Conservation (phyloP, 139 green algal species). For the Deuterostichococcus epilithicus region DNA sequence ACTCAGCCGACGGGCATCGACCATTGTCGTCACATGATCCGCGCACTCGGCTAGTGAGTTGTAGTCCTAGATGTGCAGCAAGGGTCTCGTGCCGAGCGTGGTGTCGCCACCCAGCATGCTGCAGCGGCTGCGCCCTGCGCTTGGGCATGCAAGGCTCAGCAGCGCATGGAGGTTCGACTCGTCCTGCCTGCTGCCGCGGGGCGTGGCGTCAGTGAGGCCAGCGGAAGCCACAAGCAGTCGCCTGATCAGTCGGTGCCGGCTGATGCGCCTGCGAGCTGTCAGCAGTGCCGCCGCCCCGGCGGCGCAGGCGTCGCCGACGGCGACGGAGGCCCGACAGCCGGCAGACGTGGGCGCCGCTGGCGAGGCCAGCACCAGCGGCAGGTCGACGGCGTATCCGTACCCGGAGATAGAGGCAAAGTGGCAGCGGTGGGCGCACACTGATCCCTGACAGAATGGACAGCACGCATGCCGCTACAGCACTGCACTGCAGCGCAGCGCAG, state of each 20-base stretch:
- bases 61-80: not conserved
- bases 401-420: slow-evolving; percentile 88
- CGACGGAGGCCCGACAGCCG: too few relatives aligned
- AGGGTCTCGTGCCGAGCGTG: not conserved
- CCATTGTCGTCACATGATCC: too few relatives aligned
- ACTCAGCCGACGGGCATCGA: too few relatives aligned
- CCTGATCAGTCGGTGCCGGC: too few relatives aligned
- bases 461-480: not conserved
- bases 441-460: not conserved
- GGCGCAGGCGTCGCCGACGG: too few relatives aligned
- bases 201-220: not conserved
- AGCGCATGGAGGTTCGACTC: not conserved
- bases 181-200: not conserved
- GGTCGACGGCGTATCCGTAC: slow-evolving; percentile 76
- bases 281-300: too few relatives aligned
- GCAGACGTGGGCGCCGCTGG: too few relatives aligned
- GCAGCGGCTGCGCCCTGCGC: not conserved
- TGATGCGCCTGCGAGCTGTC: not conserved
- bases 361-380: too few relatives aligned
- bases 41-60: too few relatives aligned
- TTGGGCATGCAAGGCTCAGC: not conserved
- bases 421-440: slow-evolving; percentile 21
- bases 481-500: not conserved
- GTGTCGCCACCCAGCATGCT: not conserved
- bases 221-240: too few relatives aligned